Evolutionary conservation across 2,329 filamentous ascomycete genomes (phyloP), one percentile per base, ranked within the genome.

Genomic region (Arthroderma uncinatum): DNA sequence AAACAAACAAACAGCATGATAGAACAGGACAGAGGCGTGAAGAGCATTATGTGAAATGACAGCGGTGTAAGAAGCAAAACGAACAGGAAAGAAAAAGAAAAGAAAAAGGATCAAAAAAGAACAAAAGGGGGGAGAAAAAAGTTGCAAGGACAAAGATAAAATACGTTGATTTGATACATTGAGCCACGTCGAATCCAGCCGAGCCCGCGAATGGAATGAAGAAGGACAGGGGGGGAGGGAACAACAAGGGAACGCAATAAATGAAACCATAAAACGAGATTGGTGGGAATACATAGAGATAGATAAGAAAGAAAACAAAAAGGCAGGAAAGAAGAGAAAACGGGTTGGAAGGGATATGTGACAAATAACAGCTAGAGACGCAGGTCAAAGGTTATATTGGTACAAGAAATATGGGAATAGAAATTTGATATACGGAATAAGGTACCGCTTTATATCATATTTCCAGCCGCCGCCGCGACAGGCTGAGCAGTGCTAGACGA

Each of bases 221-320:
- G 33, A n/a, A n/a, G 23, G n/a, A 25, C 14, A 52, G 14, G 28
- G 21, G 48, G 25, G 48, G 48, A 21, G 21, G 53, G 23, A 36
- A 40, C 5, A 9, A 40, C 7, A 25, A 21, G 33, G 23, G 23
- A n/a, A 44, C 25, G 33, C 36, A 42, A 58, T 14, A 56, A 19
- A 47, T 12, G 53, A 34, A 28, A 36, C 23, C 21, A 34, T 28
- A 23, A 44, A 23, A 56, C 28, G 40, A 52, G 58, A 44, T 23
- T 58, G 25, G 33, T 36, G 21, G 21, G 34, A 57, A 25, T 30
- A 53, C 25, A 56, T 28, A 47, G 36, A 57, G 52, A 47, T 56
- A 50, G 25, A 36, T 34, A 39, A 34, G 36, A 34, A 50, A 47
- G 30, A 39, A 47, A 33, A 12, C 25, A 34, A 37, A 14, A 54